Evolutionary conservation across 345 rosid species (phyloP).

Genomic region (Pugionium dolabratum): DNA sequence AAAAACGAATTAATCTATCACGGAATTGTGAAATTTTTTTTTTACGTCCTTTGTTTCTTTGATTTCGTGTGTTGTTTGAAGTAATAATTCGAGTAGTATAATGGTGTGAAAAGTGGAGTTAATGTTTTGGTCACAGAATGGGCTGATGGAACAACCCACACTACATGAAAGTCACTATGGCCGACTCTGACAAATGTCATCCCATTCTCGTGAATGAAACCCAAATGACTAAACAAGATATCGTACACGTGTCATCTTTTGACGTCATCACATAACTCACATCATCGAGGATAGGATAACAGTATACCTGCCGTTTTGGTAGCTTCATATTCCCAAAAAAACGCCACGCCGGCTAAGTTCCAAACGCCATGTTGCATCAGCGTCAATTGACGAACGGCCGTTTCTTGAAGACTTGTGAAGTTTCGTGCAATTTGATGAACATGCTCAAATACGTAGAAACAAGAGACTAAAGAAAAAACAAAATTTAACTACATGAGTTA

Average conservation of each 20-base stretch:
- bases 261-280: not conserved
- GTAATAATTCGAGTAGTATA: not conserved
- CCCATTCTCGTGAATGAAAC: slow-evolving; percentile 31
- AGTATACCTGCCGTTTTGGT: too few species aligned
- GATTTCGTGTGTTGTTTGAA: not conserved
- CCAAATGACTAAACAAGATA: not conserved
- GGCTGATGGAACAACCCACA: slow-evolving; percentile 25
- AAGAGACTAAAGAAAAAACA: not conserved
- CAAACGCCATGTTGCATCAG: too few species aligned
- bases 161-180: slow-evolving; percentile 24
- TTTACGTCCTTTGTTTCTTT: not conserved
- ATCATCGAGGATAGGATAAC: too few species aligned
- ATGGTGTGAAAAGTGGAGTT: slow-evolving; percentile 3
- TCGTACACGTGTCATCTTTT: slow-evolving; percentile 21
- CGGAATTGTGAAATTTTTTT: not conserved
- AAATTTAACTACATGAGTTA: not conserved
- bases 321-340: too few species aligned
- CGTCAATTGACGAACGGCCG: too few species aligned
- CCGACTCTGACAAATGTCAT: slow-evolving; percentile 23
- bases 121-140: slow-evolving; percentile 37
- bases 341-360: too few species aligned
- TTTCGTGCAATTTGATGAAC: too few species aligned
- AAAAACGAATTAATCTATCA: not conserved
- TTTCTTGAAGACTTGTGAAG: too few species aligned
- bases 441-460: not conserved